Percentiles rank a stretch among this genome's conserved stretches.
These are phyloP conservation scores for Lactuca saligna DNA, from an alignment of 129 eudicot species.

Conservation along the genomic window DNA sequence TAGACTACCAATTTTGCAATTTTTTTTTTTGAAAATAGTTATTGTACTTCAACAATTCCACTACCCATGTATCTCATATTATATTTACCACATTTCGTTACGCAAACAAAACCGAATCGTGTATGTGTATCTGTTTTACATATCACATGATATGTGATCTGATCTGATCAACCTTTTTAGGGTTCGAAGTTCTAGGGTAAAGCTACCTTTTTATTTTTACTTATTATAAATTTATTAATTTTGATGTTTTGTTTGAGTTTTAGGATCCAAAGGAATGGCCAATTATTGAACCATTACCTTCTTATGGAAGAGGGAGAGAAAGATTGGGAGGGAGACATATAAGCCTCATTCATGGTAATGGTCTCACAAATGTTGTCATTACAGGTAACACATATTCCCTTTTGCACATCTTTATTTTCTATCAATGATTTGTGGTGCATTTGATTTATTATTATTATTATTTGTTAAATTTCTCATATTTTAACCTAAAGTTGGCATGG, in stretches of 20 bases:
- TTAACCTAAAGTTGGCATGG: not conserved
- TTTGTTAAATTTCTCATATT: not conserved
- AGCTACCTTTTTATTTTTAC: not conserved
- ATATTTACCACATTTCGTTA: too few species aligned
- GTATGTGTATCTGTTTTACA: too few species aligned
- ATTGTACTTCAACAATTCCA: not conserved
- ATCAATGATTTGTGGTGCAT: not conserved
- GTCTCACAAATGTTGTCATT: conserved; percentile 77
- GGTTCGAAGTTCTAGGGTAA: conserved; percentile 1
- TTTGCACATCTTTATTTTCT: conserved; percentile 12
- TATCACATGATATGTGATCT: not conserved
- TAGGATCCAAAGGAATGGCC: conserved; percentile 98
- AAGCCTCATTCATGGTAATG: conserved; percentile 86
- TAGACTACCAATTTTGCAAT: not conserved
- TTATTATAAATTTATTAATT: not conserved
- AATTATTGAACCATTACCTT: conserved; percentile 85
- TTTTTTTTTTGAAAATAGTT: too few species aligned
- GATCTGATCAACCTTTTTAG: not conserved
- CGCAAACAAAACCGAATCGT: too few species aligned
- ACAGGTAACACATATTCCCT: conserved; percentile 46
- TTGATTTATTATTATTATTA: too few species aligned
- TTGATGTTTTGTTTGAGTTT: conserved; percentile 8
- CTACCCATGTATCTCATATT: too few species aligned
- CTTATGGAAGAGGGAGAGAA: conserved; percentile 99
- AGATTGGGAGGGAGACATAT: conserved; percentile 90